These are phyloP conservation scores for Penicillium sp. DNA, from an alignment of 2,329 filamentous ascomycete species.

Conservation along the genomic window DNA sequence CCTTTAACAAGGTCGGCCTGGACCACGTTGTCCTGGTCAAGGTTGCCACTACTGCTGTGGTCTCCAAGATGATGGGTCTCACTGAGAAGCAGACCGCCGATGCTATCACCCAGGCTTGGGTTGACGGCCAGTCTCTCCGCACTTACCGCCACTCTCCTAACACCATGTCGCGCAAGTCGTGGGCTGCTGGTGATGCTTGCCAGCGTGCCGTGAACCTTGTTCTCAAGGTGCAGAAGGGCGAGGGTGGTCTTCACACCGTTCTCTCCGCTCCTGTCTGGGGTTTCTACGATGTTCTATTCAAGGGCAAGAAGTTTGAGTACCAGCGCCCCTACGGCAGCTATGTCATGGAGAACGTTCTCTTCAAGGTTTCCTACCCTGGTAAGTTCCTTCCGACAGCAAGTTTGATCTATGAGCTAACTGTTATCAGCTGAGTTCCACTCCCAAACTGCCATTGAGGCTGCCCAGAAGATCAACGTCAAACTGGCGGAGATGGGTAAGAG, in stretches of 20 bases:
- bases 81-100: slow-evolving; percentile 88
- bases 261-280: slow-evolving; percentile 93
- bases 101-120: slow-evolving; percentile 95
- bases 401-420: background rate
- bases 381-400: slow-evolving; percentile 32
- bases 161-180: slow-evolving; percentile 99
- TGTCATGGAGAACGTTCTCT: slow-evolving; percentile 99
- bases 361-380: slow-evolving; percentile 99
- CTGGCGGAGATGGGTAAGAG: slow-evolving; percentile 84
- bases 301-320: slow-evolving; percentile 93
- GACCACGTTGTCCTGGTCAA: slow-evolving; percentile 99
- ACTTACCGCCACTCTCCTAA: slow-evolving; percentile 98
- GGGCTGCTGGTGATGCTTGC: slow-evolving; percentile 97
- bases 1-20: slow-evolving; percentile 96
- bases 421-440: slow-evolving; percentile 87
- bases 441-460: slow-evolving; percentile 94
- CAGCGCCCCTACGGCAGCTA: slow-evolving; percentile 96
- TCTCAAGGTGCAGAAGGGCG: slow-evolving; percentile 87
- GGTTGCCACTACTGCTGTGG: slow-evolving; percentile 90
- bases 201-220: slow-evolving; percentile 90
- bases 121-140: slow-evolving; percentile 91
- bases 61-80: slow-evolving; percentile 92
- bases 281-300: slow-evolving; percentile 98
- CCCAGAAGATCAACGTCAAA: slow-evolving; percentile 81
- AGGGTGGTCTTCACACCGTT: slow-evolving; percentile 87